Evolutionary conservation across 192 early-diverging fungal genomes (phyloP), one percentile per base, ranked within the genome.

Genomic region (Mortierella alpina): DNA sequence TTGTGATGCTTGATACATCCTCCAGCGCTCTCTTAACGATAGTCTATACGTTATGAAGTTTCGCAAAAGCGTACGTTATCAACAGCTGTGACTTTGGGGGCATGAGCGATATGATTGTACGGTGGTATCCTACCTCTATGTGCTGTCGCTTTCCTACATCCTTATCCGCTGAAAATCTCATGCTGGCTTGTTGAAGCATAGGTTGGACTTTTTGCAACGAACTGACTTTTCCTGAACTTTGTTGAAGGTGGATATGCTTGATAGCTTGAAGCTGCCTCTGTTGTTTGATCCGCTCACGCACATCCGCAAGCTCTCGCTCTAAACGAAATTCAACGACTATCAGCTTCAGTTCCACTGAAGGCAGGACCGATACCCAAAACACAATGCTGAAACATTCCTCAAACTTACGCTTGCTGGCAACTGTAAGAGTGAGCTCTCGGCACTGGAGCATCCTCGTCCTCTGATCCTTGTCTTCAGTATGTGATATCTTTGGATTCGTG

Each of bases 221-320:
- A 4, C 42, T 46, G 9, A 68, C 52, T 51, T 45, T 80, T 18
- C 39, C 49, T 1, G 17, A 13, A 47, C 66, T 67, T 40, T 80
- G 70, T 45, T 68, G 59, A 11, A 39, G 59, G 40, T 68, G 60
- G 44, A 72, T 68, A 12, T 80, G 52, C 22, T 72, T 71, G 11
- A 72, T 13, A 6, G 63, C 47, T 10, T 67, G 59, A 5, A 53
- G 40, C 17, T 80, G 77, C n/a, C 77, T 64, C 47, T 72, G 70
- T 15, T 59, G 59, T 52, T 57, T 72, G 47, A 80, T 72, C 59
- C 70, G 53, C 23, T 72, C 65, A 44, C 68, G 72, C 12, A 40
- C n/a, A 7, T 66, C 51, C 0, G 65, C 52, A 47, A 80, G 72
- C 41, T 80, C 77, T 9, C 56, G 63, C 54, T 72, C 77, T 80